Evolutionary conservation across 768 basidiomycete species (phyloP), one percentile per base, ranked within the genome.

Genomic region (Pleurotus pulmonarius): DNA sequence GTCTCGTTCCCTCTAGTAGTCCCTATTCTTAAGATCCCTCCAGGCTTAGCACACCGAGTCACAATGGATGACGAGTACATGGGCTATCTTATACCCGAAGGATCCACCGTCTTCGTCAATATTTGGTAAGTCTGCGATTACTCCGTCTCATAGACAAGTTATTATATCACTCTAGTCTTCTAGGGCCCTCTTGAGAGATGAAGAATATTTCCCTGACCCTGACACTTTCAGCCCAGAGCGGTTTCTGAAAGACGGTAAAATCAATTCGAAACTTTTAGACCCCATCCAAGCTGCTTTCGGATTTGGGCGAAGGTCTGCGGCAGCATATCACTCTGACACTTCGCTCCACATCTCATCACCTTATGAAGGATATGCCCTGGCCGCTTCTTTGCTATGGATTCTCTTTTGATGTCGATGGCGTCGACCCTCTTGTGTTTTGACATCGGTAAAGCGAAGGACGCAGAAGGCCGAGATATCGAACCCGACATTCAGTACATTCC

Each of bases 101-200:
- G 67, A 47, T 12, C 12, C 26, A 51, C 18, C 3, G 16, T 51
- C 8, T 37, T 51, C 18, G 11, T 16, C 18, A 37, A 34, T n/a
- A 59, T 65, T 29, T 75, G 73, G 74, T 70, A 48, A 20, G 20
- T 8, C 65, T 57, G 24, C 9, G 12, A 13, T 20, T 8, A 5
- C 26, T 40, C 16, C 5, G 3, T 18, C 22, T 13, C 48, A 3
- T 20, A 58, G n/a, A n/a, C n/a, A 45, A 44, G 15, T 22, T 58
- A 20, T 3, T 20, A 20, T 34, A 12, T 22, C 16, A 37, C 7
- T 44, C 24, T 24, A 4, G 25, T 26, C 20, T 16, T 11, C 5
- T 40, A 75, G 74, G 74, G 69, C 64, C n/a, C 72, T 74, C 26
- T 60, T 69, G 5, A 68, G 67, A 49, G 63, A 77, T 20, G 65